A percentile compares a stretch with the other conserved stretches of the same genome.
These are phyloP conservation scores for Leucosporidium yakuticum DNA, from an alignment of 768 basidiomycete genomes.

Conservation along the genomic window DNA sequence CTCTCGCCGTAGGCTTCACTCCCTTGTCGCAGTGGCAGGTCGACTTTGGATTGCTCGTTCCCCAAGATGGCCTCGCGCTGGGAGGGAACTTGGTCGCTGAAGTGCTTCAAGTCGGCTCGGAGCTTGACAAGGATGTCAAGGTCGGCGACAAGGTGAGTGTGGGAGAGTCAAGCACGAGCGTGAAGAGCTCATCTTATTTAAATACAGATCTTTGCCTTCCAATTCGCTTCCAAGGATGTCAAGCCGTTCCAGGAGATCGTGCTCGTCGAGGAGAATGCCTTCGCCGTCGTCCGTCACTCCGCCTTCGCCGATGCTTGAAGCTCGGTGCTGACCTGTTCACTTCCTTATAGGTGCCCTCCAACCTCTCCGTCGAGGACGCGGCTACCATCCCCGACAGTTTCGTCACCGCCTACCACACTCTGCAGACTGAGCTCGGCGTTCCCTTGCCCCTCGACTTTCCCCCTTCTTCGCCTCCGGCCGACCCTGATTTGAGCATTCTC, in stretches of 20 bases:
- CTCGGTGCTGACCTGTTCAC: too few species aligned
- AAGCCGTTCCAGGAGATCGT: neutral
- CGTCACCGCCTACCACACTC: neutral
- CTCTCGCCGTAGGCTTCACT: neutral
- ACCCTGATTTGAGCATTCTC: neutral
- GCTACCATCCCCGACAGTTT: neutral
- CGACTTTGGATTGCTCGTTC: neutral
- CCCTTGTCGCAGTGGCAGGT: neutral
- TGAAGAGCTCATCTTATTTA: neutral
- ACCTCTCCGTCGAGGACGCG: neutral
- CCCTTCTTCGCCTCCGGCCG: neutral
- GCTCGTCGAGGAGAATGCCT: neutral
- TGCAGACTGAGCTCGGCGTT: neutral
- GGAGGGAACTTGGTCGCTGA: neutral
- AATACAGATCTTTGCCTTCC: neutral
- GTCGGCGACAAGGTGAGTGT: neutral
- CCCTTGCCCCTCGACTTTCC: neutral
- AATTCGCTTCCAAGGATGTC: neutral
- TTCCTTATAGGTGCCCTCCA: neutral
- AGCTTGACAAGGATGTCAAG: neutral
- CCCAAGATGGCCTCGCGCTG: neutral
- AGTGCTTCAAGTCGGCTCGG: neutral
- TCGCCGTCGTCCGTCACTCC: neutral
- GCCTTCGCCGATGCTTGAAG: too few species aligned
- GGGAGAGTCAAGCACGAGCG: neutral